Base-by-base conservation (phyloP, 164 flowering plant species). In the Sextonia rubra region DNA sequence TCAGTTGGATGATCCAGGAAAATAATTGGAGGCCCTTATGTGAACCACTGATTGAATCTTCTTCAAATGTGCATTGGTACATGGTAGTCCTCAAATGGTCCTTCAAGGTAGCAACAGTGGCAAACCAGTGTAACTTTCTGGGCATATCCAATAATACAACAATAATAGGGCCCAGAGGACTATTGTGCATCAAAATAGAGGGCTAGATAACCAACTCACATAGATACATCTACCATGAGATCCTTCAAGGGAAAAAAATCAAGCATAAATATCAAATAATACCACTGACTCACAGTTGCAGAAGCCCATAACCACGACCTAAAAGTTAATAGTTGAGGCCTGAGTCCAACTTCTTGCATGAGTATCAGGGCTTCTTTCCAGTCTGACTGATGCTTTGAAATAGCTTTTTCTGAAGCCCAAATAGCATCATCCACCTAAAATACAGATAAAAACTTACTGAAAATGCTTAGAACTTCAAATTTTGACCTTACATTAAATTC, bases 251-350 rank as follows among this genome's bases (percentile, higher is more conserved):
- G 44, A 7, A 15, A 52, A 52, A 52, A 52, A 52, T 52, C 4
- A 17, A 52, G 20, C 58, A 52, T 15, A 37, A 5, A 15, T 52
- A 52, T 52, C 3, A 15, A 15, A 52, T 3, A 52, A 52, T 2
- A 52, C n/a, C 47, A 66, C 44, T 7, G 44, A 37, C 96, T 88
- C 73, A 95, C 99, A 71, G 97, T 90, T 74, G 93, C 88, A 69
- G 87, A 85, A 77, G 98, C 96, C 99, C 99, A 95, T 69, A 91
- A 84, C 99, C 99, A 95, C 0, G 97, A 91, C 76, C 71, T 83
- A 37, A 91, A 86, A 30, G 85, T 85, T 14, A 64, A 71, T 48
- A 91, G 79, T 37, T 77, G 85, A 68, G 87, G 86, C 75, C 81
- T 90, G 69, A 95, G 71, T 70, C 79, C 74, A 68, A 93, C 83